phyloP scores from a whole-genome alignment of 371 early-diverging fungal species.

The Mucor piriformis region DNA sequence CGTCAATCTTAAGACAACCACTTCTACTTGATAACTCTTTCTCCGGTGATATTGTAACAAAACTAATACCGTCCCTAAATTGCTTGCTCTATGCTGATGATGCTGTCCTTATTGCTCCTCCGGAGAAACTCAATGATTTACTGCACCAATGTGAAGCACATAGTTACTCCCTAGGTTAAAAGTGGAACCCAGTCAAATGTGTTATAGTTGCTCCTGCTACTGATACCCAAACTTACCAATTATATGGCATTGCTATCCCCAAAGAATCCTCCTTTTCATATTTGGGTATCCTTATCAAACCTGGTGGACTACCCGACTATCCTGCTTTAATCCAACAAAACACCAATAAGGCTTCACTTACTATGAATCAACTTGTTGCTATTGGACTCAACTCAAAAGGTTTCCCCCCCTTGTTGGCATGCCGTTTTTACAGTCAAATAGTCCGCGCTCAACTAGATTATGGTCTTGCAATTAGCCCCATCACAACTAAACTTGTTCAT shows the following conservation, averaged over 20 bases:
- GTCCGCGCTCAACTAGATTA: neutral
- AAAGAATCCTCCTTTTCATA: neutral
- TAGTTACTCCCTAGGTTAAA: slow-evolving; percentile 12
- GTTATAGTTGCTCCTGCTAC: neutral
- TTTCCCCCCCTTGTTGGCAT: too few relatives aligned
- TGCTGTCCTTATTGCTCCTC: slow-evolving; percentile 7
- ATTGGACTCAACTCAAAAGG: too few relatives aligned
- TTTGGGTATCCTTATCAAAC: neutral
- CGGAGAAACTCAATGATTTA: neutral
- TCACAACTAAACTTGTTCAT: neutral
- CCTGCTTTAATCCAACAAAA: too few relatives aligned
- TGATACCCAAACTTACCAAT: neutral
- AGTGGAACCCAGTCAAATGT: slow-evolving; percentile 29
- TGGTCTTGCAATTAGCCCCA: neutral
- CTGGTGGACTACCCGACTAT: too few relatives aligned
- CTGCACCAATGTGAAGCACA: slow-evolving; percentile 10
- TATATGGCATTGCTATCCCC: neutral
- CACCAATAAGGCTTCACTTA: too few relatives aligned
- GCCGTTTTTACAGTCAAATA: too few relatives aligned
- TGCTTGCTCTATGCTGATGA: slow-evolving; percentile 13
- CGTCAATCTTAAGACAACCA: neutral
- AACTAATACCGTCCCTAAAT: too few relatives aligned
- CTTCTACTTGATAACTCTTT: too few relatives aligned
- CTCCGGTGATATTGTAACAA: too few relatives aligned
- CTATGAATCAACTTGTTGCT: too few relatives aligned